Evolutionary conservation across 208 protist species (phyloP).

Genomic region (Spongospora subterranea): DNA sequence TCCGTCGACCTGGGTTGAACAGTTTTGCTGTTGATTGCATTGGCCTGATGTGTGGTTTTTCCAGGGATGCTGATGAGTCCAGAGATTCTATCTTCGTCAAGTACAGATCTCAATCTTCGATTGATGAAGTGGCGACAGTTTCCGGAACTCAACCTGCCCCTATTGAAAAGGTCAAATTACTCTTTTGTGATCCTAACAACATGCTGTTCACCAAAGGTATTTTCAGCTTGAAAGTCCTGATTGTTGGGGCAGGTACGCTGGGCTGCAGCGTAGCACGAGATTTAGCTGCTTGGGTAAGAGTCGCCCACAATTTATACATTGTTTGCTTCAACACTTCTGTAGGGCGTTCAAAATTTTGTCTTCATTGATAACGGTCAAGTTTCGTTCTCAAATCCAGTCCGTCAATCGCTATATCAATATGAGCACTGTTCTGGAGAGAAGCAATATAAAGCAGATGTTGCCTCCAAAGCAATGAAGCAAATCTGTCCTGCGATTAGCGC

Average conservation of each 20-base stretch:
- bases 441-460: slow-evolving; percentile 85
- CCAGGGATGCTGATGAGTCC: slow-evolving; percentile 58
- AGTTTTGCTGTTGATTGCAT: slow-evolving; percentile 81
- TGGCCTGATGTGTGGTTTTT: slow-evolving; percentile 1
- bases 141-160: slow-evolving; percentile 86
- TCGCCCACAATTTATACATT: neutral
- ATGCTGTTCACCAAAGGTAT: slow-evolving; percentile 70
- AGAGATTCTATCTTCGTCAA: slow-evolving; percentile 33
- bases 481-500: slow-evolving; percentile 81
- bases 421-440: slow-evolving; percentile 79
- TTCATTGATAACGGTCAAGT: slow-evolving; percentile 92
- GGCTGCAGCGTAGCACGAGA: slow-evolving; percentile 95
- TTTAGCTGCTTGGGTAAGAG: slow-evolving; percentile 71
- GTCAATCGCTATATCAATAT: slow-evolving; percentile 85
- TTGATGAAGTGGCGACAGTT: slow-evolving; percentile 97
- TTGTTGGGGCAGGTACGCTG: slow-evolving; percentile 95
- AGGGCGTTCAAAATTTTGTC: slow-evolving; percentile 91
- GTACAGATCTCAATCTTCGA: slow-evolving; percentile 89
- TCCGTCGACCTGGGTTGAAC: slow-evolving; percentile 82
- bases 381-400: slow-evolving; percentile 93
- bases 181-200: neutral
- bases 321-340: neutral
- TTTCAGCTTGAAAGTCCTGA: slow-evolving; percentile 71
- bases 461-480: slow-evolving; percentile 81
- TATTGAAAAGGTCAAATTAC: neutral